phyloP scores from a whole-genome alignment of 352 stramenopile species.

The Ochromonadaceae sp. region DNA sequence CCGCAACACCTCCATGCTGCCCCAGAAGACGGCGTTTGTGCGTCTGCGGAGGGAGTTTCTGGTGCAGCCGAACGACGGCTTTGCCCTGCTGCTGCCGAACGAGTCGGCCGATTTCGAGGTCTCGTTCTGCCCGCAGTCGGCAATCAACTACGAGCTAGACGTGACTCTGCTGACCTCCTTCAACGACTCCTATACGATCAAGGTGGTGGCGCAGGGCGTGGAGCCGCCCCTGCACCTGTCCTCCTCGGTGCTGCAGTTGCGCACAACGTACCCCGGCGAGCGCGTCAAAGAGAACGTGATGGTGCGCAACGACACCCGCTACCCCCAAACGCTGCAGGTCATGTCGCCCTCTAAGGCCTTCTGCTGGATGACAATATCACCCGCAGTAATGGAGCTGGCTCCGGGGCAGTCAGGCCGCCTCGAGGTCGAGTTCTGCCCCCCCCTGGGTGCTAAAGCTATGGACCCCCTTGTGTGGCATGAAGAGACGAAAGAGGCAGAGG shows the following conservation, averaged over 20 bases:
- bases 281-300: slow-evolving; percentile 34
- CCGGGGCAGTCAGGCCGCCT: slow-evolving; percentile 40
- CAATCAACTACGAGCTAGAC: slow-evolving; percentile 30
- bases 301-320: slow-evolving; percentile 35
- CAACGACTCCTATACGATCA: slow-evolving; percentile 39
- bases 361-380: slow-evolving; percentile 40
- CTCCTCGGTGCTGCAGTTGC: slow-evolving; percentile 39
- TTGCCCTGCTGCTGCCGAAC: slow-evolving; percentile 41
- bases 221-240: slow-evolving; percentile 37
- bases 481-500: neutral
- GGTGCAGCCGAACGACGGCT: slow-evolving; percentile 43
- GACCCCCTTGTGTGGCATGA: neutral
- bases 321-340: slow-evolving; percentile 37
- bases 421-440: slow-evolving; percentile 57
- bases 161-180: slow-evolving; percentile 37
- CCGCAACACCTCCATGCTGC: slow-evolving; percentile 38
- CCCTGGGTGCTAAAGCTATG: slow-evolving; percentile 12
- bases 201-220: slow-evolving; percentile 33
- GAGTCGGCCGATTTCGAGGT: slow-evolving; percentile 33
- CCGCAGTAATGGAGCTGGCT: slow-evolving; percentile 41
- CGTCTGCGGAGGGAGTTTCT: slow-evolving; percentile 30
- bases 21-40: slow-evolving; percentile 49
- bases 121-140: slow-evolving; percentile 39
- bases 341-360: slow-evolving; percentile 29
- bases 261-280: slow-evolving; percentile 35